phyloP scores from a whole-genome alignment of 2,329 filamentous ascomycete genomes.

The Stachybotrys echinatus region DNA sequence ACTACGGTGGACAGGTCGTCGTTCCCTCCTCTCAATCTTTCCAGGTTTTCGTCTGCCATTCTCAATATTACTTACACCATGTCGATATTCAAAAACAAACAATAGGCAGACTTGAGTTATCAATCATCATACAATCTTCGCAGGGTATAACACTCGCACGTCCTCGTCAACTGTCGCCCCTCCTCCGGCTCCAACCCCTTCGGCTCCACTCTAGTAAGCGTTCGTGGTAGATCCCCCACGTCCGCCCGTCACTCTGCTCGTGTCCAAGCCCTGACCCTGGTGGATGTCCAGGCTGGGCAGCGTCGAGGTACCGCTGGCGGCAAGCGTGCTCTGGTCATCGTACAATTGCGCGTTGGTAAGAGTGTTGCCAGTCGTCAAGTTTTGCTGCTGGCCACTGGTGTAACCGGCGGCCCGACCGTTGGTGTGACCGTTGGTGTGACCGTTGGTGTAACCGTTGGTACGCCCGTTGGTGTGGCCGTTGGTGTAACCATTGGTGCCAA shows the following conservation, averaged over 20 bases:
- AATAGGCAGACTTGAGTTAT: not conserved
- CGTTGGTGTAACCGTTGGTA: slow-evolving; percentile 9
- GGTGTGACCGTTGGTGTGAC: slow-evolving; percentile 12
- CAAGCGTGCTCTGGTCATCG: not conserved
- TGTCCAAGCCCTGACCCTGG: not conserved
- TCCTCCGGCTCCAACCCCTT: not conserved
- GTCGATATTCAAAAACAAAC: not conserved
- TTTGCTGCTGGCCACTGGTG: not conserved
- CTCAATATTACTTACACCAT: too few species aligned
- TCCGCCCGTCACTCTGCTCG: not conserved
- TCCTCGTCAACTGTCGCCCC: not conserved
- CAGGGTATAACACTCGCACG: not conserved
- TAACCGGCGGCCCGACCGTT: slow-evolving; percentile 10
- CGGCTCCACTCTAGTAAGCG: not conserved
- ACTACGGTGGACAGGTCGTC: too few species aligned
- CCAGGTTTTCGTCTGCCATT: not conserved
- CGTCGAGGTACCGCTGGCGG: not conserved
- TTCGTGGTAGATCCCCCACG: not conserved
- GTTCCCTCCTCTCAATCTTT: too few species aligned
- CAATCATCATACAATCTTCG: not conserved
- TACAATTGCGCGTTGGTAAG: too few species aligned
- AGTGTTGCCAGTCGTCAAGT: too few species aligned
- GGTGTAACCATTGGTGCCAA: slow-evolving; percentile 9
- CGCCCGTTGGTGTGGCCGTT: slow-evolving; percentile 3
- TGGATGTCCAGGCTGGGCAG: not conserved